These are phyloP conservation scores for Phytophthora pseudosyringae DNA, from an alignment of 352 stramenopile genomes.

Conservation along the genomic window DNA sequence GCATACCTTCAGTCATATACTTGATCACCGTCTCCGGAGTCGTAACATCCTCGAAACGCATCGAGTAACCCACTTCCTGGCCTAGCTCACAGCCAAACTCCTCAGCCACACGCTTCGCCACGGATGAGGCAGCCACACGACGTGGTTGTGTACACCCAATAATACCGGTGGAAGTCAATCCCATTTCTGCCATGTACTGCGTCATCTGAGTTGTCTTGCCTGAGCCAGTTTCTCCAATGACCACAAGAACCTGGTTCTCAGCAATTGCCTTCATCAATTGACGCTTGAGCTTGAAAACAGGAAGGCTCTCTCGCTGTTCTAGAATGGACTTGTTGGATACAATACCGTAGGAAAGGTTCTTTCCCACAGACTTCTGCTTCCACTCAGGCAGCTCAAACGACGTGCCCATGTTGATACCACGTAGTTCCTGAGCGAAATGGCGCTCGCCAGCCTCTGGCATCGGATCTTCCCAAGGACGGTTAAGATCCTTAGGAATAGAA, in stretches of 20 bases:
- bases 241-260: constrained; percentile 97
- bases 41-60: constrained; percentile 90
- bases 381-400: constrained; percentile 95
- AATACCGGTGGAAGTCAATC: constrained; percentile 95
- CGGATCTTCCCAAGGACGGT: constrained; percentile 98
- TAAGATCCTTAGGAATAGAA: constrained; percentile 98
- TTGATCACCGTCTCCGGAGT: constrained; percentile 97
- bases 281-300: constrained; percentile 97
- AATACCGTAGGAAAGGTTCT: constrained; percentile 97
- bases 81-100: constrained; percentile 96
- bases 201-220: constrained; percentile 99
- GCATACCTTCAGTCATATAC: constrained; percentile 99
- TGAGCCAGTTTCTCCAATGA: constrained; percentile 99
- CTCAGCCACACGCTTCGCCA: constrained; percentile 97
- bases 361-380: constrained; percentile 98
- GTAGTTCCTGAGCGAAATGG: constrained; percentile 97
- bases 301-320: constrained; percentile 97
- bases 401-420: constrained; percentile 91
- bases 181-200: constrained; percentile 99
- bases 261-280: constrained; percentile 95
- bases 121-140: constrained; percentile 97
- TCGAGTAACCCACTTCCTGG: constrained; percentile 94
- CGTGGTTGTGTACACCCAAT: constrained; percentile 99
- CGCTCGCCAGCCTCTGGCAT: constrained; percentile 97
- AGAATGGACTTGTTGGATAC: constrained; percentile 96